Conservation (phyloP, 768 basidiomycete genomes). For the Tulasnella calospora region DNA sequence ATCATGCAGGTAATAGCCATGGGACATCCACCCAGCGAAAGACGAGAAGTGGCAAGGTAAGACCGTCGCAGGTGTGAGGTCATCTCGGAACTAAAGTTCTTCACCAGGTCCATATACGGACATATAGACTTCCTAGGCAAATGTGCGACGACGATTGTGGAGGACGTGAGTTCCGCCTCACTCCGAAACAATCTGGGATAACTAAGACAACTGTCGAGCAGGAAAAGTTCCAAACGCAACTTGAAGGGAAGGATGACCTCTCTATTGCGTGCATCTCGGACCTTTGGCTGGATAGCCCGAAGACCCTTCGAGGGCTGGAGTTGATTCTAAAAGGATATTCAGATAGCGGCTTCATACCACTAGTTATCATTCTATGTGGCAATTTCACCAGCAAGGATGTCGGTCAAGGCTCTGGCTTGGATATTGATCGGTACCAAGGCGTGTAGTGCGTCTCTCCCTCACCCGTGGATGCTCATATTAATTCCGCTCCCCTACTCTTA, state of each 20-base stretch:
- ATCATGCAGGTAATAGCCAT: conserved; percentile 86
- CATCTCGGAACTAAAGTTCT: neutral
- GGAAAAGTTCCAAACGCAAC: conserved; percentile 1
- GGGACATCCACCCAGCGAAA: conserved; percentile 95
- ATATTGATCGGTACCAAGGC: conserved; percentile 85
- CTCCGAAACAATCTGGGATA: neutral
- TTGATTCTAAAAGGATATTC: conserved; percentile 88
- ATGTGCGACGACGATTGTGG: conserved; percentile 80
- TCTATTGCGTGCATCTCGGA: conserved; percentile 94
- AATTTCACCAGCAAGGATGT: conserved; percentile 88
- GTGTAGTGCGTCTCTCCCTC: conserved; percentile 29
- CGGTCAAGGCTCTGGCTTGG: conserved; percentile 68
- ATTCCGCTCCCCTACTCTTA: conserved; percentile 35
- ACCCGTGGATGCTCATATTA: neutral
- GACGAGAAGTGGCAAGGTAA: conserved; percentile 75
- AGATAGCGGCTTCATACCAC: conserved; percentile 81
- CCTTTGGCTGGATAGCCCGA: conserved; percentile 88
- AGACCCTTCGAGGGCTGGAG: conserved; percentile 70
- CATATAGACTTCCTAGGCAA: conserved; percentile 97
- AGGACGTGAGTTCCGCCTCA: conserved; percentile 57
- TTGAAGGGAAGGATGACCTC: conserved; percentile 34
- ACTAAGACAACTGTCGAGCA: neutral
- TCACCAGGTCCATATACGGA: conserved; percentile 77
- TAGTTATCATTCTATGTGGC: conserved; percentile 86
- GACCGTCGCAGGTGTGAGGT: conserved; percentile 27